phyloP scores from a whole-genome alignment of 2,329 filamentous ascomycete species.

The Falciphora oryzae region DNA sequence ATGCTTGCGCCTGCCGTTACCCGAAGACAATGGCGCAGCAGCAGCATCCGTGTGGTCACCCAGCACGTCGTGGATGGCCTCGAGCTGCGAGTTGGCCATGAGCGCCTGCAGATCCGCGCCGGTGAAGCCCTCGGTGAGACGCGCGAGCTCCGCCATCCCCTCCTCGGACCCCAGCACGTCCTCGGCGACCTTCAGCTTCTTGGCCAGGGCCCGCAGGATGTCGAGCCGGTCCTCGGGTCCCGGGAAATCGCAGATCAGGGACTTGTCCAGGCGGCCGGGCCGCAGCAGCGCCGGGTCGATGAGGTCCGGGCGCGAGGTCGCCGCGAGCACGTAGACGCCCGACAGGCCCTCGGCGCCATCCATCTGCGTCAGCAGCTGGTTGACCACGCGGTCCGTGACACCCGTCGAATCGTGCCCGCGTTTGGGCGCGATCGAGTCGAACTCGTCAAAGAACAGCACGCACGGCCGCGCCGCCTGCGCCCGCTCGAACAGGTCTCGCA shows the following conservation, averaged over 20 bases:
- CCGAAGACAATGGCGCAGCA: slow-evolving; percentile 9
- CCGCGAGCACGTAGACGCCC: slow-evolving; percentile 93
- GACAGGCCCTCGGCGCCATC: slow-evolving; percentile 93
- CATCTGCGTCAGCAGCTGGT: slow-evolving; percentile 98
- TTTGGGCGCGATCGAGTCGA: slow-evolving; percentile 96
- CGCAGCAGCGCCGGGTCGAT: slow-evolving; percentile 91
- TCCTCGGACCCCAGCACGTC: slow-evolving; percentile 53
- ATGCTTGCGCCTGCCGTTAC: slow-evolving; percentile 1
- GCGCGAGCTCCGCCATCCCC: slow-evolving; percentile 67
- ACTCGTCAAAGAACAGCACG: slow-evolving; percentile 97
- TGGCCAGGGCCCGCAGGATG: slow-evolving; percentile 78
- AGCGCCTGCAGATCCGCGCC: slow-evolving; percentile 93
- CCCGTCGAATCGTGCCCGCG: slow-evolving; percentile 94
- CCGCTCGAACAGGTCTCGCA: slow-evolving; percentile 90
- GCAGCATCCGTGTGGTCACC: slow-evolving; percentile 45
- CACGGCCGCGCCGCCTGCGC: slow-evolving; percentile 88
- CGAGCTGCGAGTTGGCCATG: slow-evolving; percentile 92
- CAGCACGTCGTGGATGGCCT: slow-evolving; percentile 92
- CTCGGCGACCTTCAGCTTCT: slow-evolving; percentile 68
- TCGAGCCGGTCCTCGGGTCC: slow-evolving; percentile 74
- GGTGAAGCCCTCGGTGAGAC: slow-evolving; percentile 79
- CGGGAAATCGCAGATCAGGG: slow-evolving; percentile 85
- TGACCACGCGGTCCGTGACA: slow-evolving; percentile 97
- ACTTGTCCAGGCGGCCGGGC: slow-evolving; percentile 90
- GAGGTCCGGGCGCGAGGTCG: slow-evolving; percentile 85